phyloP scores from a whole-genome alignment of 1,284 basidiomycete genomes.

The Stereum hirsutum region DNA sequence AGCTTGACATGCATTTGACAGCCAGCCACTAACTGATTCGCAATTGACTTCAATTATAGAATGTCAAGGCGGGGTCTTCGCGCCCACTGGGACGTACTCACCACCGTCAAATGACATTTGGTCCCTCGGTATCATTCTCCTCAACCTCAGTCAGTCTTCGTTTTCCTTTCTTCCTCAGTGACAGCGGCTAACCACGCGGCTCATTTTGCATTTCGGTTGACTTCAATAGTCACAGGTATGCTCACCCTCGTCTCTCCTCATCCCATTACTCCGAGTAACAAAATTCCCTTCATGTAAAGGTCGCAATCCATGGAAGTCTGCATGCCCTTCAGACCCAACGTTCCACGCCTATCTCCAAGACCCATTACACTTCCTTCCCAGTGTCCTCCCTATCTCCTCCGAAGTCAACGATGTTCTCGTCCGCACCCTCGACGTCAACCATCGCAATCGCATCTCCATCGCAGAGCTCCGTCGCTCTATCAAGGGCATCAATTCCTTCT shows the following conservation, averaged over 20 bases:
- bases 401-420: slow-evolving; percentile 62
- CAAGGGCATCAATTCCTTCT: slow-evolving; percentile 57
- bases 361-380: slow-evolving; percentile 56
- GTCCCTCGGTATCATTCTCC: slow-evolving; percentile 93
- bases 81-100: slow-evolving; percentile 65
- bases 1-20: slow-evolving; percentile 7
- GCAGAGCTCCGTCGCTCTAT: slow-evolving; percentile 66
- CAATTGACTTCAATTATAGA: slow-evolving; percentile 42
- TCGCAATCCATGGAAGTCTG: slow-evolving; percentile 96
- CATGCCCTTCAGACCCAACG: slow-evolving; percentile 69
- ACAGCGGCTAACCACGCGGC: too few relatives aligned
- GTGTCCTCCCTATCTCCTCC: slow-evolving; percentile 64
- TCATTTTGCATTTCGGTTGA: too few relatives aligned
- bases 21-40: slow-evolving; percentile 9
- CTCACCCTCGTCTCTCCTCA: too few relatives aligned
- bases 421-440: slow-evolving; percentile 66
- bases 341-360: slow-evolving; percentile 69
- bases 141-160: slow-evolving; percentile 96
- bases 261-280: too few relatives aligned
- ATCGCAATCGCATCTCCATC: slow-evolving; percentile 61
- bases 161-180: too few relatives aligned
- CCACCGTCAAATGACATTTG: slow-evolving; percentile 93
- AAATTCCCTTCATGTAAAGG: too few relatives aligned
- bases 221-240: too few relatives aligned
- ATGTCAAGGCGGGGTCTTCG: slow-evolving; percentile 84